A percentile compares a stretch with the other conserved stretches of the same genome.
Conservation (phyloP, 495 filamentous ascomycete species). For the Tuber umbilicatum region DNA sequence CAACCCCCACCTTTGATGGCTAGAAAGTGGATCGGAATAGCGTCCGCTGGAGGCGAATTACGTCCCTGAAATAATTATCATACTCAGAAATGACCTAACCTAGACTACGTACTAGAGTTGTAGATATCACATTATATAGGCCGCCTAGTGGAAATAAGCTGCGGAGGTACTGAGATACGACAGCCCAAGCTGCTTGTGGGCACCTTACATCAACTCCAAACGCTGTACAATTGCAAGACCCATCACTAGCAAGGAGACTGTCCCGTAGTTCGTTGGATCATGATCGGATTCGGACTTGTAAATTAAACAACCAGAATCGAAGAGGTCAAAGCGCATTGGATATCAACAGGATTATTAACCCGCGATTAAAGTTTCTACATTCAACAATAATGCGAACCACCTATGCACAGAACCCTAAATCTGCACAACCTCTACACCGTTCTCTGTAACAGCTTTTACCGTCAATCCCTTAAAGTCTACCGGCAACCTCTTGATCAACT, state of each 20-base stretch:
- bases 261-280: background rate
- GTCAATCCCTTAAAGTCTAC: constrained; percentile 95
- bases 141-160: background rate
- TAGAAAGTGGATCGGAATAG: background rate
- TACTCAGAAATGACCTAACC: background rate
- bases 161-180: background rate
- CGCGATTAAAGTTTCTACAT: background rate
- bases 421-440: constrained; percentile 73
- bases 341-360: background rate
- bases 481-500: constrained; percentile 74
- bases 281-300: background rate
- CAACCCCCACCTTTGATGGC: background rate
- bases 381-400: background rate
- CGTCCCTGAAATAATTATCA: background rate
- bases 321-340: background rate
- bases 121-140: background rate
- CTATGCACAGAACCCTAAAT: constrained; percentile 22
- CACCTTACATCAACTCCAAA: background rate
- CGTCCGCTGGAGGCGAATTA: background rate
- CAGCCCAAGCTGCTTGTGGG: background rate
- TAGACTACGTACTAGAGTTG: background rate
- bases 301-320: background rate
- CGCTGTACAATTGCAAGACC: background rate
- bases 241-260: background rate
- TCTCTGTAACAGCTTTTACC: constrained; percentile 90